Base-by-base conservation (phyloP, 75 land plant genomes). In the Picea glauca region DNA sequence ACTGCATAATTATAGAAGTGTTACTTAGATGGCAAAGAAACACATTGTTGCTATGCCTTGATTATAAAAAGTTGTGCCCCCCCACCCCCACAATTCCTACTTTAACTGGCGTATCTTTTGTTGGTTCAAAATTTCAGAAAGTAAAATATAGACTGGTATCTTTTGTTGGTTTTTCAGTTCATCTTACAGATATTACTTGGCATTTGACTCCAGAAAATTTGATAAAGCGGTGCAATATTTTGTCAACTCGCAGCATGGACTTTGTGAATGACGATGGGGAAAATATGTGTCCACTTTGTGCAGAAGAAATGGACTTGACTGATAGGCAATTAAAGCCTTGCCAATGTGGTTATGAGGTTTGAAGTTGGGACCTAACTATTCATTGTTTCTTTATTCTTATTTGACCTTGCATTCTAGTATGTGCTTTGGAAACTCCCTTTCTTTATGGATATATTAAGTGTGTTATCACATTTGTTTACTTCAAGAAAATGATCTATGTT, bases 251-350 rank as follows among this genome's bases (percentile, higher is more conserved):
- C 54, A 8, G 15, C 54, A 70, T 70, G 74, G 74, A 70, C 74
- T 70, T 70, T 70, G 74, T 91, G 91, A 84, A 85, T 79, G 91
- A 94, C 58, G 83, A 90, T 26, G 90, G 87, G 62, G 96, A 94
- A 26, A 92, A 82, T 68, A 80, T 78, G 2, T 94, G 96, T 56
- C 96, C 96, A 32, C 88, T 94, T 58, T 94, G 96, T 54, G 78
- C 90, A 14, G 96, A 94, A 74, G 94, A 92, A 80, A 94, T 94
- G 96, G 96, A 94, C 77, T 78, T 90, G 75, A 94, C 96, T 72
- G 96, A 94, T 62, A 90, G 93, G 81, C 96, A 94, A 72, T 70
- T 94, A 84, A 94, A 90, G 78, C 96, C 96, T 4, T 94, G 96
- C 89, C 91, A 87, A 77, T 94, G 96, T 83, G 96, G 96, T 58